A percentile compares a stretch with the other conserved stretches of the same genome.
Evolutionary conservation across 2,329 filamentous ascomycete genomes (phyloP).

Genomic region (Neofusicoccum ribis): DNA sequence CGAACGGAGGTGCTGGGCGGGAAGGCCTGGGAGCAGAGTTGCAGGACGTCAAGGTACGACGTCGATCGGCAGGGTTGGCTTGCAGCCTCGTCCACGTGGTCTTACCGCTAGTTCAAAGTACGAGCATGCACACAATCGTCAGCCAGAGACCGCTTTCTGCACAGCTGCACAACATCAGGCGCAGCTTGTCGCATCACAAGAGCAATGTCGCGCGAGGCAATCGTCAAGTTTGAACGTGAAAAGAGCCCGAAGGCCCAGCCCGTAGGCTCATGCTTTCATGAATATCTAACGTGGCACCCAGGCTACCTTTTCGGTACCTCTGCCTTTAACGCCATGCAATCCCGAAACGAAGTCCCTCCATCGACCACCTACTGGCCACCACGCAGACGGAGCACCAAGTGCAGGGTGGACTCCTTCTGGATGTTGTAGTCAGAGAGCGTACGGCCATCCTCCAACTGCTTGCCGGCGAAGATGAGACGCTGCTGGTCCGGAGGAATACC

Average conservation of each 20-base stretch:
- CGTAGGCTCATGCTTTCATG: slow-evolving; percentile 11
- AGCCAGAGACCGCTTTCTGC: no score
- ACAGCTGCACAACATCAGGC: no score
- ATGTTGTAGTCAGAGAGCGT: slow-evolving; percentile 96
- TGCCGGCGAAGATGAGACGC: slow-evolving; percentile 88
- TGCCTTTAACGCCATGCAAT: slow-evolving; percentile 16
- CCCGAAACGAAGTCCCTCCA: not conserved
- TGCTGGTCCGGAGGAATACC: slow-evolving; percentile 95
- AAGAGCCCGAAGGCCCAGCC: slow-evolving; percentile 11
- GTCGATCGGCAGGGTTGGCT: not conserved
- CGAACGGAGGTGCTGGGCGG: not conserved
- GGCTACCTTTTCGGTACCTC: not conserved
- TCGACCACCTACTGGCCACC: slow-evolving; percentile 39
- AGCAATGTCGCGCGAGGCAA: not conserved
- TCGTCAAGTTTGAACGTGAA: not conserved
- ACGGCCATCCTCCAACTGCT: slow-evolving; percentile 89
- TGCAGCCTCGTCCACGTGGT: no score
- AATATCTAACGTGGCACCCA: slow-evolving; percentile 11
- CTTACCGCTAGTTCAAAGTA: not conserved
- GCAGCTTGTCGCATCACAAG: no score
- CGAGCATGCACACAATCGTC: no score
- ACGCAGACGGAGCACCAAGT: slow-evolving; percentile 63
- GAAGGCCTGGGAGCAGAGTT: not conserved
- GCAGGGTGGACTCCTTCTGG: slow-evolving; percentile 69
- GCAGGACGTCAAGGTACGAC: not conserved